phyloP scores from a whole-genome alignment of 768 basidiomycete genomes.

The Rhodotorula sphaerocarpa region DNA sequence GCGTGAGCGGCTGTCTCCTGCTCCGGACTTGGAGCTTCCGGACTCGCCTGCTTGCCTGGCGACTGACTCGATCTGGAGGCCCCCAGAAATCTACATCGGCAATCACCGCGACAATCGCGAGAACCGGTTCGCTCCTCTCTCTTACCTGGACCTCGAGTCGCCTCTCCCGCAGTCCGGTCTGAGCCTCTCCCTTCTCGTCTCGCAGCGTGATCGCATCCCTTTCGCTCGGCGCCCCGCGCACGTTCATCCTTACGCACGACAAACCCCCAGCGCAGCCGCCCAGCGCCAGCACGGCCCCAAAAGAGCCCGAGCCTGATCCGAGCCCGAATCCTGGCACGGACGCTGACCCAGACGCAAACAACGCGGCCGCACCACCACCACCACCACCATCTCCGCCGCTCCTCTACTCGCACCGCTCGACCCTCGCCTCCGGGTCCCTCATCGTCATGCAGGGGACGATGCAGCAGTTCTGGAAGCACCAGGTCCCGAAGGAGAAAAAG shows the following conservation, averaged over 20 bases:
- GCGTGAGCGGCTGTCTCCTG: constrained; percentile 29
- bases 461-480: constrained; percentile 48
- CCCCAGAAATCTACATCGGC: constrained; percentile 20
- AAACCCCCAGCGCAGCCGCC: neutral
- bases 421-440: constrained; percentile 45
- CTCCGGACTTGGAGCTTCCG: neutral
- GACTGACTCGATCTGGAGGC: neutral
- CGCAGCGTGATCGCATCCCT: constrained; percentile 45
- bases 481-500: constrained; percentile 41
- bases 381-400: neutral
- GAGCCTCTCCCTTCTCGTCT: neutral
- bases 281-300: too few relatives aligned
- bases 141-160: neutral
- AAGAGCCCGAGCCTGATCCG: too few relatives aligned
- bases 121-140: constrained; percentile 41
- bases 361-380: neutral
- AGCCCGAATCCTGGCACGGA: neutral
- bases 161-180: neutral
- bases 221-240: constrained; percentile 46
- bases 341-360: too few relatives aligned
- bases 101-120: constrained; percentile 43
- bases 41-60: neutral
- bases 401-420: neutral
- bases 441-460: constrained; percentile 49
- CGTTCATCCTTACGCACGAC: constrained; percentile 45